Percentiles rank a stretch among this genome's conserved stretches.
These are phyloP conservation scores for Sporopachydermia quercuum DNA, from an alignment of 805 yeast genomes.

Conservation along the genomic window DNA sequence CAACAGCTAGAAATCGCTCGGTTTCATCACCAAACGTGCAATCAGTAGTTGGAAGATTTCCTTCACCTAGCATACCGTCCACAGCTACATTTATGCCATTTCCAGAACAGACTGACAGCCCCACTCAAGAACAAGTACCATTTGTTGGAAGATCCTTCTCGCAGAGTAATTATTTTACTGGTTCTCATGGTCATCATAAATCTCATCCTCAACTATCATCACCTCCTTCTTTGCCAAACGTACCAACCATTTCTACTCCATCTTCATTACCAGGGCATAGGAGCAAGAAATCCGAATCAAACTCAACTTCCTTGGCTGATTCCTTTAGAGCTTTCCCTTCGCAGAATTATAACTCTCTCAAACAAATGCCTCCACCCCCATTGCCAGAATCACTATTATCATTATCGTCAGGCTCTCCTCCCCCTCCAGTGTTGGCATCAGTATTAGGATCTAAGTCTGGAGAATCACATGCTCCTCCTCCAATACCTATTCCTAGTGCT, in stretches of 20 bases:
- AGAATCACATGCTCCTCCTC: too few relatives aligned
- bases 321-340: background rate
- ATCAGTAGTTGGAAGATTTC: too few relatives aligned
- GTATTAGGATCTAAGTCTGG: too few relatives aligned
- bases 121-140: too few relatives aligned
- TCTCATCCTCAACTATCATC: background rate
- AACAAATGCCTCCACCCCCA: background rate
- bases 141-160: too few relatives aligned
- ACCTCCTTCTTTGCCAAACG: background rate
- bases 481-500: slow-evolving; percentile 4
- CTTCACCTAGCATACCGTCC: too few relatives aligned
- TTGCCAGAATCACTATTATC: too few relatives aligned
- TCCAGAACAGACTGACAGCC: too few relatives aligned
- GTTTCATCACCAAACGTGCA: background rate
- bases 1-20: background rate
- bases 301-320: background rate
- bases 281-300: background rate
- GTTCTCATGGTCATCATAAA: background rate
- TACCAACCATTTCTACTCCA: background rate
- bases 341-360: background rate
- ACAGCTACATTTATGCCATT: too few relatives aligned
- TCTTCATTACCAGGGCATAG: background rate
- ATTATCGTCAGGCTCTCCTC: too few relatives aligned
- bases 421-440: too few relatives aligned
- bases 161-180: too few relatives aligned